Base-by-base conservation (phyloP, 352 stramenopile genomes). In the Globisporangium cystogenes region DNA sequence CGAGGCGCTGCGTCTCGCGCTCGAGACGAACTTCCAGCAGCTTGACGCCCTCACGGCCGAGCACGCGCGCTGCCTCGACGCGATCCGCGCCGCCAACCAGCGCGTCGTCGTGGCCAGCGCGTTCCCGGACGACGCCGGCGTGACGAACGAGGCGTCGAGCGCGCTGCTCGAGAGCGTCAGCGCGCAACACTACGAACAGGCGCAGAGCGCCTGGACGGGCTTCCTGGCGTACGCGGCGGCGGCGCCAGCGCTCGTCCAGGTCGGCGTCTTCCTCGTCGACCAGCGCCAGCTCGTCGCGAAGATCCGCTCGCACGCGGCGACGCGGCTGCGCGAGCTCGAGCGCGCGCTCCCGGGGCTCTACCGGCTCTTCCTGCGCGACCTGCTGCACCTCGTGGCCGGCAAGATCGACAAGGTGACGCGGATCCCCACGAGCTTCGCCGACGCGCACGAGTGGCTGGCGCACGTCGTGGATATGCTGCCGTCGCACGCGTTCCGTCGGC, bases 331-430 rank as follows among this genome's bases (percentile, higher is more conserved):
- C 15, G 48, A 69, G 42, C 77, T 86, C 65, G 55, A 77, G 20
- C 53, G 71, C 8, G 55, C 69, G 4, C 51, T 87, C 6, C 79
- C 79, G 1, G 56, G 55, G 11, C 64, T 86, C 6, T 90, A 90
- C 48, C 62, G 71, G 33, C 62, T 72, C 16, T 74, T 86, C 27
- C 44, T 87, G 6, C 50, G 51, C 4, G 68, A 68, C 39, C 51
- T 87, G 20, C 40, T 90, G 24, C n/a, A 53, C 7, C 75, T 85
- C 39, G 65, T 85, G 8, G 73, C 84, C 47, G 68, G 64, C 18
- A 55, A 66, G 1, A 75, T 87, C n/a, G 74, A 87, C 7, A 64
- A 65, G 14, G 64, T 87, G 12, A 87, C 73, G 10, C 81, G 70
- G 21, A 85, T 90, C 20, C 76, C 79, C 0, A 83, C 61, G 1